Conservation (phyloP, 2,329 filamentous ascomycete species). For the Drechslerella coelobrocha region DNA sequence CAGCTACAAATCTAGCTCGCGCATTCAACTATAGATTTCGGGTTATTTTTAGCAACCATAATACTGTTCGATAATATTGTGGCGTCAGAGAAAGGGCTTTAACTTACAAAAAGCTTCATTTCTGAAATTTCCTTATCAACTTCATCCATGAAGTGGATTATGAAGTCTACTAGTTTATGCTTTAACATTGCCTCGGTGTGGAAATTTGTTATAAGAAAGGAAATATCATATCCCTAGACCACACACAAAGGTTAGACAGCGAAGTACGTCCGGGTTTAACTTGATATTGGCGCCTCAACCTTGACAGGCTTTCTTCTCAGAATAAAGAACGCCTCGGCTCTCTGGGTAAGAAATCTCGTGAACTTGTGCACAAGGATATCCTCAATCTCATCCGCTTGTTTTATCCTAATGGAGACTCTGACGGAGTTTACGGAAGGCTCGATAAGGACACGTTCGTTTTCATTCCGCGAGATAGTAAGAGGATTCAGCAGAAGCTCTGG, state of each 20-base stretch:
- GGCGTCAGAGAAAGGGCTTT: background rate
- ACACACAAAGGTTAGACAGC: constrained; percentile 6
- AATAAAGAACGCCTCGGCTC: constrained; percentile 97
- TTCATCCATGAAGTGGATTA: constrained; percentile 99
- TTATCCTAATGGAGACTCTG: constrained; percentile 97
- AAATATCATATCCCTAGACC: constrained; percentile 92
- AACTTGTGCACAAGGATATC: constrained; percentile 98
- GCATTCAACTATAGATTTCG: constrained; percentile 76
- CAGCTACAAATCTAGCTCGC: constrained; percentile 93
- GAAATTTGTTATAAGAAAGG: constrained; percentile 97
- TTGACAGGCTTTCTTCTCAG: constrained; percentile 92
- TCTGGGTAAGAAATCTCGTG: constrained; percentile 91
- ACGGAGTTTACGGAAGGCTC: constrained; percentile 97
- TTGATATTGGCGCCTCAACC: constrained; percentile 62
- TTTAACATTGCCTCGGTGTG: constrained; percentile 99
- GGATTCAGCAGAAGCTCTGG: constrained; percentile 94
- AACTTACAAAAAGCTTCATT: constrained; percentile 97
- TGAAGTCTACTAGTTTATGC: constrained; percentile 98
- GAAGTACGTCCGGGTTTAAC: constrained; percentile 7
- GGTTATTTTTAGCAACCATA: constrained; percentile 9
- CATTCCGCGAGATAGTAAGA: constrained; percentile 87
- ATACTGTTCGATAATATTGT: constrained; percentile 19
- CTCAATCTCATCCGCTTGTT: constrained; percentile 99
- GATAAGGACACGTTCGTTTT: constrained; percentile 95
- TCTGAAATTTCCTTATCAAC: constrained; percentile 99